Conservation (phyloP, 768 basidiomycete species). For the Tricholoma terreum region DNA sequence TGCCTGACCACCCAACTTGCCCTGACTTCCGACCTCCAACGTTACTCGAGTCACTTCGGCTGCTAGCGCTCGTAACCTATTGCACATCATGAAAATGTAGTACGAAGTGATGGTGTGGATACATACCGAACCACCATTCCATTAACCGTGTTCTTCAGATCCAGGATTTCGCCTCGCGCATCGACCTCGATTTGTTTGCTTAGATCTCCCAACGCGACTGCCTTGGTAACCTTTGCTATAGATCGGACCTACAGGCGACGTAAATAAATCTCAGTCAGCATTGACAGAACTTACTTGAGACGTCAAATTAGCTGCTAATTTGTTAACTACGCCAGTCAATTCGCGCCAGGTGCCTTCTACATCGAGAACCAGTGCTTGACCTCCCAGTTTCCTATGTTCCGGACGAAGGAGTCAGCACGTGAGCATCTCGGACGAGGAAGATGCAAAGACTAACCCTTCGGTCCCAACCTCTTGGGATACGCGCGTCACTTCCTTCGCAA, state of each 20-base stretch:
- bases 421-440: background rate
- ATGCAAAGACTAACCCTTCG: background rate
- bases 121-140: constrained; percentile 39
- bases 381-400: constrained; percentile 78
- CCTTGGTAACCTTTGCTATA: constrained; percentile 87
- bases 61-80: constrained; percentile 56
- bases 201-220: constrained; percentile 87
- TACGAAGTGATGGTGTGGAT: background rate
- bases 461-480: constrained; percentile 68
- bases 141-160: constrained; percentile 67
- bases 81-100: constrained; percentile 18
- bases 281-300: constrained; percentile 44
- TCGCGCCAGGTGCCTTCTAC: constrained; percentile 90
- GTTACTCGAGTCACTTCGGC: constrained; percentile 85
- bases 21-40: constrained; percentile 83
- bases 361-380: constrained; percentile 80
- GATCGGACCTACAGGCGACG: constrained; percentile 57
- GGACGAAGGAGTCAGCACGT: background rate
- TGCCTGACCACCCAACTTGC: constrained; percentile 86
- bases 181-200: constrained; percentile 91
- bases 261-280: background rate
- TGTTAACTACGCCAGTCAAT: constrained; percentile 79
- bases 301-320: constrained; percentile 74
- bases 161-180: constrained; percentile 86
- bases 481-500: constrained; percentile 83